These are phyloP conservation scores for Heliosperma pusillum DNA, from an alignment of 148 eudicot genomes.

Conservation along the genomic window DNA sequence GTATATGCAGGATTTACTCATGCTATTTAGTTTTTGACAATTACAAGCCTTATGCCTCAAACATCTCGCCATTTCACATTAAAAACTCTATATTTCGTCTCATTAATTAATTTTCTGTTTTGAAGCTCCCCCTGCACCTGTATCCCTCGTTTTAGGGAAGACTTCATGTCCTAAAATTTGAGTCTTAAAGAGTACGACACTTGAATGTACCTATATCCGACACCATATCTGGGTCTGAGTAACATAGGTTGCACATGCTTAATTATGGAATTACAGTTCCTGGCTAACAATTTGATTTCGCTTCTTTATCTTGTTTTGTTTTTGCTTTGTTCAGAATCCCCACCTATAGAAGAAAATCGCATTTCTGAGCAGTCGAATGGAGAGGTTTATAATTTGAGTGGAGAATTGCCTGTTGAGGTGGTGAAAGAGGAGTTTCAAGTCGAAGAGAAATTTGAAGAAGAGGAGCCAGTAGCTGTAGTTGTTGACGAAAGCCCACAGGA, in stretches of 20 bases:
- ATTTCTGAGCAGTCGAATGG: conserved; percentile 35
- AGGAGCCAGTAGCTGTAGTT: conserved; percentile 63
- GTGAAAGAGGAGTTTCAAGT: conserved; percentile 2
- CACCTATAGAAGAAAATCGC: conserved; percentile 40
- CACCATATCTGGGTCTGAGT: too few relatives aligned
- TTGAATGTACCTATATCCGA: too few relatives aligned
- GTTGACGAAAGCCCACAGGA: conserved; percentile 48
- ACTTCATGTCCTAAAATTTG: too few relatives aligned
- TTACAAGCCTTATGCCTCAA: too few relatives aligned
- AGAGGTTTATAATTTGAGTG: conserved; percentile 48
- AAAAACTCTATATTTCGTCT: too few relatives aligned
- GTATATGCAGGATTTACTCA: too few relatives aligned
- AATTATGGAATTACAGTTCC: background rate
- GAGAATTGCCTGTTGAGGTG: conserved; percentile 34
- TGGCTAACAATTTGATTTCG: background rate
- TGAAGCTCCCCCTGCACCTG: too few relatives aligned
- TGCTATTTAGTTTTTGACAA: too few relatives aligned
- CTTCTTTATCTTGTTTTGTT: conserved; percentile 1
- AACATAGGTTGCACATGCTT: background rate
- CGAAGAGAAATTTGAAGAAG: conserved; percentile 62
- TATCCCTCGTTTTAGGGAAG: too few relatives aligned
- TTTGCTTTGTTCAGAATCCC: conserved; percentile 14
- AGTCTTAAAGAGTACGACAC: too few relatives aligned
- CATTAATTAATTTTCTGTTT: too few relatives aligned
- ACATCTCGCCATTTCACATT: too few relatives aligned